Evolutionary conservation across 2,329 filamentous ascomycete genomes (phyloP).

Genomic region (Pochonia chlamydosporia): DNA sequence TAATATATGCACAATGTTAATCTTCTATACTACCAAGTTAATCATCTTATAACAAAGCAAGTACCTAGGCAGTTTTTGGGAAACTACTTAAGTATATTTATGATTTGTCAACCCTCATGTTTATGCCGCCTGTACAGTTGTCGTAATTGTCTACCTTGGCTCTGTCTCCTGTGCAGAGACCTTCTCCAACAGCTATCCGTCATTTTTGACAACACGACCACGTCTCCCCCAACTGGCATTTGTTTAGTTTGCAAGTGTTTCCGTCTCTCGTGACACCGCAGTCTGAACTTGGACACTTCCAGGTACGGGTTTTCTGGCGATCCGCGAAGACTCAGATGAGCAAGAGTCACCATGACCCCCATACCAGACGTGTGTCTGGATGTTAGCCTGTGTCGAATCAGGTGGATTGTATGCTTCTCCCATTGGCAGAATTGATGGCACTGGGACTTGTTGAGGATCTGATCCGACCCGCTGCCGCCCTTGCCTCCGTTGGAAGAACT

Average conservation of each 20-base stretch:
- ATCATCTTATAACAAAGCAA: neutral
- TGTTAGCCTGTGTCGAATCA: slow-evolving; percentile 7
- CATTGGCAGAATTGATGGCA: neutral
- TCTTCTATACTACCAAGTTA: neutral
- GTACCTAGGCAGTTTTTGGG: neutral
- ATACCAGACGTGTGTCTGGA: slow-evolving; percentile 24
- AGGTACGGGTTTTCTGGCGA: neutral
- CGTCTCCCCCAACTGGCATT: no score
- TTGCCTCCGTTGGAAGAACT: slow-evolving; percentile 10
- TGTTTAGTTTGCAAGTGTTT: no score
- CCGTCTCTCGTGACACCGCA: slow-evolving; percentile 2
- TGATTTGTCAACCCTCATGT: no score
- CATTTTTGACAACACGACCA: no score
- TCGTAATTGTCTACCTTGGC: no score
- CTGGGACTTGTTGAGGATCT: neutral
- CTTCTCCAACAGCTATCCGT: no score
- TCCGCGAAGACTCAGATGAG: neutral
- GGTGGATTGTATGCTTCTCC: slow-evolving; percentile 2
- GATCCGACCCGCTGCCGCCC: neutral
- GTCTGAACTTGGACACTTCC: slow-evolving; percentile 3
- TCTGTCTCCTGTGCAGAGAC: no score
- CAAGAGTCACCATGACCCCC: slow-evolving; percentile 12
- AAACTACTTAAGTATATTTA: no score
- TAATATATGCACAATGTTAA: slow-evolving; percentile 3
- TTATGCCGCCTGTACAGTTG: no score